Evolutionary conservation across 2,329 filamentous ascomycete species (phyloP).

Genomic region (Periconia macrospinosa): DNA sequence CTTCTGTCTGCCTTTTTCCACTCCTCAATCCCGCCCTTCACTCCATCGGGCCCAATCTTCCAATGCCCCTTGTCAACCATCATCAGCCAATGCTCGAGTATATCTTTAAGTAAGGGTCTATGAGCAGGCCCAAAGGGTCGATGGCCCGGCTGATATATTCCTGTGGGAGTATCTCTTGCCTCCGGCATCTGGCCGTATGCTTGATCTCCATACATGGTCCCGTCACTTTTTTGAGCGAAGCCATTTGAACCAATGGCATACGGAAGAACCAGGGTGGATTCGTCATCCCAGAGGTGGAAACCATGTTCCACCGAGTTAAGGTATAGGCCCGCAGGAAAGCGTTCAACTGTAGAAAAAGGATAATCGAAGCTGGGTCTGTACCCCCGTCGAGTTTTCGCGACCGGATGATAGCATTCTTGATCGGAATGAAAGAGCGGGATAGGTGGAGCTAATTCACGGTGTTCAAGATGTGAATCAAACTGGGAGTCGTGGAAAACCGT

Average conservation of each 20-base stretch:
- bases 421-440: slow-evolving; percentile 11
- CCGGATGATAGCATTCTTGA: not conserved
- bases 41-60: slow-evolving; percentile 17
- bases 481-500: not conserved
- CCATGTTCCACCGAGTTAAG: slow-evolving; percentile 1
- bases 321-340: slow-evolving; percentile 19
- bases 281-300: slow-evolving; percentile 10
- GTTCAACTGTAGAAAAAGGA: slow-evolving; percentile 3
- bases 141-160: slow-evolving; percentile 16
- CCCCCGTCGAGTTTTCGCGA: not conserved
- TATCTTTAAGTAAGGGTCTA: slow-evolving; percentile 9
- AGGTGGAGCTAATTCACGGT: not conserved
- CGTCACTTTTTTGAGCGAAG: slow-evolving; percentile 17
- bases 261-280: slow-evolving; percentile 16
- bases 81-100: slow-evolving; percentile 17
- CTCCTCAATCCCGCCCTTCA: slow-evolving; percentile 19
- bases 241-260: slow-evolving; percentile 20
- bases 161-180: slow-evolving; percentile 4
- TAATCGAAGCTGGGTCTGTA: not conserved
- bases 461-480: not conserved
- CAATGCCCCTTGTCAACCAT: slow-evolving; percentile 25
- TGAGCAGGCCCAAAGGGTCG: slow-evolving; percentile 13
- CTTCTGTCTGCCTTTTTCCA: slow-evolving; percentile 21
- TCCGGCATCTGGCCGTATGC: not conserved
- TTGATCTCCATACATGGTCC: slow-evolving; percentile 12